A percentile compares a stretch with the other conserved stretches of the same genome.
Evolutionary conservation across 179 eudicot genomes (phyloP).

Genomic region (Monotropa hypopitys): DNA sequence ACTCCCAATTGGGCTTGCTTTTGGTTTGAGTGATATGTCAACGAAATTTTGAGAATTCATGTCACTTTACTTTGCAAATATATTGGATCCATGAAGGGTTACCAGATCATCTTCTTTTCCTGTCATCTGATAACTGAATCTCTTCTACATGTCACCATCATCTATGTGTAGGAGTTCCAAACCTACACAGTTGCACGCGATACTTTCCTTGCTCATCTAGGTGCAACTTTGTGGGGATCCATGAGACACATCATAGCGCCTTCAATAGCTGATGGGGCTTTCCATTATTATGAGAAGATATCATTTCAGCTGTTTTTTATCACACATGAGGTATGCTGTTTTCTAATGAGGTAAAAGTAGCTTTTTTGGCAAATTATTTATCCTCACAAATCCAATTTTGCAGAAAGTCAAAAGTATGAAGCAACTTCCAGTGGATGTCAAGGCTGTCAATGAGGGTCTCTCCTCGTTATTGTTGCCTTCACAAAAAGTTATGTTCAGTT

Average conservation of each 20-base stretch:
- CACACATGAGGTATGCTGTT: slow-evolving; percentile 68
- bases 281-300: slow-evolving; percentile 80
- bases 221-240: slow-evolving; percentile 90
- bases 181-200: slow-evolving; percentile 96
- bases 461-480: slow-evolving; percentile 78
- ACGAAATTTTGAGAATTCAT: background rate
- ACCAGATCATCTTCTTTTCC: background rate
- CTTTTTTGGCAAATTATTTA: slow-evolving; percentile 6
- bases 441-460: slow-evolving; percentile 65
- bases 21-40: background rate
- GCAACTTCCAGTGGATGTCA: slow-evolving; percentile 71
- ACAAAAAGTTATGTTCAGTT: slow-evolving; percentile 71
- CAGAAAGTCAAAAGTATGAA: slow-evolving; percentile 59
- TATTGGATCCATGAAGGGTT: background rate
- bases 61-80: background rate
- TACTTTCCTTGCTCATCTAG: slow-evolving; percentile 76
- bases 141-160: slow-evolving; percentile 2
- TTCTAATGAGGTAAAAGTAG: slow-evolving; percentile 3
- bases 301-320: slow-evolving; percentile 84
- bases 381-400: slow-evolving; percentile 13
- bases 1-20: background rate
- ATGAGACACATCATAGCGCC: slow-evolving; percentile 90
- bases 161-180: slow-evolving; percentile 48
- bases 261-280: slow-evolving; percentile 85
- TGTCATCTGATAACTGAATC: background rate